Evolutionary conservation across 225 moss, liverwort and hornwort genomes (phyloP).

Genomic region (Pseudoscleropodium purum): DNA sequence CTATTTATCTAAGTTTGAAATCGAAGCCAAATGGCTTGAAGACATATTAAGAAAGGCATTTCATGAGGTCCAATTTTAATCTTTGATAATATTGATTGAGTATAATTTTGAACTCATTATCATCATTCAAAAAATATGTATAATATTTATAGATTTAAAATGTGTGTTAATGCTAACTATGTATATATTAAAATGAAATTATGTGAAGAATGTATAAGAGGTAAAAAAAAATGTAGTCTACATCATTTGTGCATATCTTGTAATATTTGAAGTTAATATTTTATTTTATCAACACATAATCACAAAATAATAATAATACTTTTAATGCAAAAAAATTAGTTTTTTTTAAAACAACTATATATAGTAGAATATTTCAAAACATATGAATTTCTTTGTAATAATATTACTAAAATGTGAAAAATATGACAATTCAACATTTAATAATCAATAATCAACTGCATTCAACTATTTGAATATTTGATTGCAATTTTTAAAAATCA

Average conservation of each 20-base stretch:
- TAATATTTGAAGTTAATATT: no score
- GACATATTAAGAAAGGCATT: conserved; percentile 23
- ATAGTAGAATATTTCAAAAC: fast-evolving
- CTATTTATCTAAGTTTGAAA: conserved; percentile 53
- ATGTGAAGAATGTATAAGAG: neutral
- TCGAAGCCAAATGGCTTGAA: conserved; percentile 55
- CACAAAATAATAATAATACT: no score
- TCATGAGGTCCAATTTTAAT: conserved; percentile 45
- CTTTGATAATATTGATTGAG: neutral
- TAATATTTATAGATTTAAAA: no score
- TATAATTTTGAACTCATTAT: neutral
- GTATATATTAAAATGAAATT: neutral
- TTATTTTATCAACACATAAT: neutral
- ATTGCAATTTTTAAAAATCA: no score
- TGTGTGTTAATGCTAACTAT: neutral
- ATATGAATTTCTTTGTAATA: neutral
- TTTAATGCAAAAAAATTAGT: neutral
- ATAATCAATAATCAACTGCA: neutral
- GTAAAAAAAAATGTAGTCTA: no score
- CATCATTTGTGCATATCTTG: neutral
- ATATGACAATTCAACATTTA: neutral
- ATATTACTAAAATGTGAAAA: no score
- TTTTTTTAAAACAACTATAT: no score
- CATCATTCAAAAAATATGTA: no score
- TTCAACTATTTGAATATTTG: no score